phyloP scores from a whole-genome alignment of 2,329 filamentous ascomycete species.

The Paracamarosporium sp. region DNA sequence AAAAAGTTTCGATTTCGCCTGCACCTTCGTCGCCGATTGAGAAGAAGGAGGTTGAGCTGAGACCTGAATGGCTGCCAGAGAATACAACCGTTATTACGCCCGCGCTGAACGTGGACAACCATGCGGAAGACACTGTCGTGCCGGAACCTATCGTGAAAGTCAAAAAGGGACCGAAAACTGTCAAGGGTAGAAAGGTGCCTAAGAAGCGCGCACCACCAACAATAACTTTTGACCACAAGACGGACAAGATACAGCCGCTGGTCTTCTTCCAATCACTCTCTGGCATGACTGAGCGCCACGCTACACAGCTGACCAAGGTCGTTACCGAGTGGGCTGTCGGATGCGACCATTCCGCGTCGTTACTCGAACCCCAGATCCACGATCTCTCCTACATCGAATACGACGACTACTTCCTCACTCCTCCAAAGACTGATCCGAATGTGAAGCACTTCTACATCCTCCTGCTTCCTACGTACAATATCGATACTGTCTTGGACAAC shows the following conservation, averaged over 20 bases:
- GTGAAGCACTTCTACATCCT: slow-evolving; percentile 81
- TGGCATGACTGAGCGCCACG: slow-evolving; percentile 78
- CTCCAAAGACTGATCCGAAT: slow-evolving; percentile 66
- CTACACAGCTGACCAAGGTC: slow-evolving; percentile 66
- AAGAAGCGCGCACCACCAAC: slow-evolving; percentile 26
- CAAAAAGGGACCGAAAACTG: slow-evolving; percentile 46
- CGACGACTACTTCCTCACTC: slow-evolving; percentile 87
- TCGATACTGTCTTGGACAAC: slow-evolving; percentile 87
- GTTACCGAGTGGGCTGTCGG: slow-evolving; percentile 55
- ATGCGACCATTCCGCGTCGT: slow-evolving; percentile 41
- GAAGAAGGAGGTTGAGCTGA: slow-evolving; percentile 38
- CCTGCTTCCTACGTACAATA: slow-evolving; percentile 90
- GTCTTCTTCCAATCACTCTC: slow-evolving; percentile 92
- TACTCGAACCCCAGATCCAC: slow-evolving; percentile 68
- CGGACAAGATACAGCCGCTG: slow-evolving; percentile 69
- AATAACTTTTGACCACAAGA: slow-evolving; percentile 32
- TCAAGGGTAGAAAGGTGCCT: slow-evolving; percentile 42
- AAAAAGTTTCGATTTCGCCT: slow-evolving; percentile 38
- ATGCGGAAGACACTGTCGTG: slow-evolving; percentile 34
- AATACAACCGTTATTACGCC: slow-evolving; percentile 33
- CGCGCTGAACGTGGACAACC: slow-evolving; percentile 33
- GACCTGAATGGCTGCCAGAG: slow-evolving; percentile 44
- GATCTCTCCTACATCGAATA: slow-evolving; percentile 89
- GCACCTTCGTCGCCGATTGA: slow-evolving; percentile 39
- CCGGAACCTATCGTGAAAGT: slow-evolving; percentile 27